Evolutionary conservation across 1,284 basidiomycete species (phyloP), one percentile per base, ranked within the genome.

Genomic region (Hemileia vastatrix): DNA sequence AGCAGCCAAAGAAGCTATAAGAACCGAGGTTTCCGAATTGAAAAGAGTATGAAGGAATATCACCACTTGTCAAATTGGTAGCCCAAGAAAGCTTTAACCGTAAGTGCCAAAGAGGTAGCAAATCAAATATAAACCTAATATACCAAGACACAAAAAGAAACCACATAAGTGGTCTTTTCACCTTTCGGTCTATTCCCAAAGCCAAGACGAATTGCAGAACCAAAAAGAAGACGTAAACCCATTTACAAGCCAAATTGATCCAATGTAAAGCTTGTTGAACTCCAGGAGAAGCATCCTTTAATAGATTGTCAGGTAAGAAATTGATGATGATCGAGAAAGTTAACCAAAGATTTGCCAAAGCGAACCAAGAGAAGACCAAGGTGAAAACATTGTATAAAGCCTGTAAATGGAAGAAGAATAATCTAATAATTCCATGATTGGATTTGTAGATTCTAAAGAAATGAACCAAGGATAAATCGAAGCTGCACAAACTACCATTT

Each of bases 271-370:
- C 64, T 49, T 67, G 50, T 24, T 69, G 65, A 51, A 68, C 66
- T 50, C 70, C 71, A 32, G 70, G 58, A 33, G 67, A 61, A 31
- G 68, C 66, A 32, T 69, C 52, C 56, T 67, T 66, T 48, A 71
- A 66, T 31, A 72, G 54, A 45, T n/a, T n/a, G 24, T 76, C 71
- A 1, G 90, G 89, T n/a, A 93, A 79, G 47, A 95, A 83, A 69
- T 92, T 85, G 81, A 96, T 91, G 76, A 96, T 91, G 78, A 95
- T 93, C 64, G 85, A 86, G 81, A 95, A 95, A 6, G 93, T 95
- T 64, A 96, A 79, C 90, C 90, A 96, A 43, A 95, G 79, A 72
- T 95, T 95, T 69, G 90, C 91, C 51, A 94, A 78, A 1, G 91
- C 84, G 55, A 78, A 77, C 76, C 76, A 78, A 21, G 69, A 69